Percentiles rank a stretch among this genome's conserved stretches.
phyloP scores from a whole-genome alignment of 2,329 filamentous ascomycete genomes.

The Fusarium falciforme region DNA sequence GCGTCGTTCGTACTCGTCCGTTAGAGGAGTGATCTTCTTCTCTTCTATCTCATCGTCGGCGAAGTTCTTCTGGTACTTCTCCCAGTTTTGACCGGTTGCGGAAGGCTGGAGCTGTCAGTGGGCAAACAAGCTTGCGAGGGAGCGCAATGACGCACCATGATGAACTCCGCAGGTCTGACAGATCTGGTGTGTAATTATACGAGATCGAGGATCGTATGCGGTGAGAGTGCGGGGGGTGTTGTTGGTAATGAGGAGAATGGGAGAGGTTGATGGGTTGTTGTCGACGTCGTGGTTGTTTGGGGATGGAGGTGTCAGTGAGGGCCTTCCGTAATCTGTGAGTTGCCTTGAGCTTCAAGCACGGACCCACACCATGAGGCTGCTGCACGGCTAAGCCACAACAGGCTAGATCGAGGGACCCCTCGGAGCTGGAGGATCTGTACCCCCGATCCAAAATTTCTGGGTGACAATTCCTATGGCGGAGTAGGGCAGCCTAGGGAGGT shows the following conservation, averaged over 20 bases:
- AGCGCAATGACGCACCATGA: constrained; percentile 53
- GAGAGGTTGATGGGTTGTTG: constrained; percentile 21
- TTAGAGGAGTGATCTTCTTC: constrained; percentile 98
- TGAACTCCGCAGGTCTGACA: constrained; percentile 48
- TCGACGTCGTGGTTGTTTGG: constrained; percentile 42
- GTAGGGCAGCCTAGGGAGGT: constrained; percentile 52
- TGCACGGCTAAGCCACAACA: constrained; percentile 38
- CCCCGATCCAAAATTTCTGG: constrained; percentile 56
- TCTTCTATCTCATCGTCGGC: constrained; percentile 97
- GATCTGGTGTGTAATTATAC: not conserved
- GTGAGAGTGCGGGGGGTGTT: not conserved
- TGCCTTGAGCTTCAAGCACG: constrained; percentile 55
- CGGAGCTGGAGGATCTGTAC: constrained; percentile 55
- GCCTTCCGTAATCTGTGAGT: constrained; percentile 55
- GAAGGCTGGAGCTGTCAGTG: constrained; percentile 75
- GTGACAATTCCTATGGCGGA: constrained; percentile 47
- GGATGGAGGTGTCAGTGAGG: constrained; percentile 49
- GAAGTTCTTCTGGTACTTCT: constrained; percentile 98
- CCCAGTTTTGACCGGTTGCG: constrained; percentile 94
- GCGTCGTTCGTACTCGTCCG: constrained; percentile 82
- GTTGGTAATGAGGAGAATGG: constrained; percentile 13
- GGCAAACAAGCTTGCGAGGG: constrained; percentile 13
- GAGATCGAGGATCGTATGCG: not conserved
- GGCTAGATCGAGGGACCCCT: constrained; percentile 40
- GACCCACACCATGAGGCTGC: constrained; percentile 41